phyloP scores from a whole-genome alignment of 352 stramenopile species.

The Globisporangium heterothallicum region DNA sequence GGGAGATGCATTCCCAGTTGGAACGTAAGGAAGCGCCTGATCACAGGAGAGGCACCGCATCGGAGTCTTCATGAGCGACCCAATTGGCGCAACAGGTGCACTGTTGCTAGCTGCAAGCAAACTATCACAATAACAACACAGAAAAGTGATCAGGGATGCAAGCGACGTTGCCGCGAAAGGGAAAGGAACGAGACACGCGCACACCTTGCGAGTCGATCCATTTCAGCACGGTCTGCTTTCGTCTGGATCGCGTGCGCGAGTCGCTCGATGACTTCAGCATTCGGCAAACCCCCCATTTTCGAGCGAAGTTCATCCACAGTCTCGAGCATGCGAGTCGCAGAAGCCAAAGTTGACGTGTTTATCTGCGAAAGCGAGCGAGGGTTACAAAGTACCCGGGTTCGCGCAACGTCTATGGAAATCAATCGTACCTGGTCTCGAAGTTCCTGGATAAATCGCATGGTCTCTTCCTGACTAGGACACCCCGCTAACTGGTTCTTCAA shows the following conservation, averaged over 20 bases:
- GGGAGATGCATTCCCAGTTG: conserved; percentile 8
- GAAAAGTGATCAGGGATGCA: neutral
- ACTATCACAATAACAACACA: conserved; percentile 8
- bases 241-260: conserved; percentile 33
- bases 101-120: conserved; percentile 25
- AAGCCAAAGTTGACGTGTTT: conserved; percentile 28
- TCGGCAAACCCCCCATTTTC: conserved; percentile 43
- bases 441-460: conserved; percentile 40
- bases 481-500: conserved; percentile 34
- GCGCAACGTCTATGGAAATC: no score
- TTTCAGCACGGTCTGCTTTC: conserved; percentile 55
- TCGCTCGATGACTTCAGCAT: conserved; percentile 37
- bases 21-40: conserved; percentile 31
- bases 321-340: conserved; percentile 33
- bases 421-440: conserved; percentile 45
- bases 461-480: conserved; percentile 65
- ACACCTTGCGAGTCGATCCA: conserved; percentile 39
- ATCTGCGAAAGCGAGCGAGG: conserved; percentile 21
- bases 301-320: conserved; percentile 45
- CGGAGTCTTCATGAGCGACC: conserved; percentile 45
- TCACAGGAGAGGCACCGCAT: conserved; percentile 61
- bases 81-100: conserved; percentile 5
- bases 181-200: no score
- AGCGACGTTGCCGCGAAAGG: no score
- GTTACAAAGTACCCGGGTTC: no score